Conservation (phyloP, 176 grass and related monocot species). For the Alopecurus myosuroides region DNA sequence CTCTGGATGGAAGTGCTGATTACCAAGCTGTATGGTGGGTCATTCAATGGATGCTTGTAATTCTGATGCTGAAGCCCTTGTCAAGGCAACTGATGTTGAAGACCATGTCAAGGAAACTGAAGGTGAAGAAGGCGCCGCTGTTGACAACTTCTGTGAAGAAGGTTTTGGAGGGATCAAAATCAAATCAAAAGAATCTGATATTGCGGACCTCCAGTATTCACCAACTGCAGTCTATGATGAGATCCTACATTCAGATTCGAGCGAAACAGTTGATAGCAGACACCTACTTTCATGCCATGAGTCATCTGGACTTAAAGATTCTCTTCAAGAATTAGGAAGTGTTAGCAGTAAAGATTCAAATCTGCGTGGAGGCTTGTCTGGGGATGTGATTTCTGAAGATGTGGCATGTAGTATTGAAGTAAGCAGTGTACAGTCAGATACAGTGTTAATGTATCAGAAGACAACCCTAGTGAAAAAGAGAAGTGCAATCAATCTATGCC, state of each 20-base stretch:
- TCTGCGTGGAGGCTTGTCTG: neutral
- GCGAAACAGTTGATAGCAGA: slow-evolving; percentile 19
- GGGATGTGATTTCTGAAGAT: slow-evolving; percentile 10
- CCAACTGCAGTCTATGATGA: neutral
- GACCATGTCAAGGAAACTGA: slow-evolving; percentile 10
- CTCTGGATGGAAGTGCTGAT: neutral
- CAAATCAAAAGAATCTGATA: slow-evolving; percentile 11
- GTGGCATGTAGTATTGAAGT: slow-evolving; percentile 14
- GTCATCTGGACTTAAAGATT: neutral
- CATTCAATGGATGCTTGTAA: slow-evolving; percentile 15
- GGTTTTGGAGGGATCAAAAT: slow-evolving; percentile 3
- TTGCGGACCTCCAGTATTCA: slow-evolving; percentile 7
- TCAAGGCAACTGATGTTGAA: slow-evolving; percentile 5
- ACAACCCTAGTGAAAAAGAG: slow-evolving; percentile 24
- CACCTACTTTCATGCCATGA: slow-evolving; percentile 17
- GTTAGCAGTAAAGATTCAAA: slow-evolving; percentile 16
- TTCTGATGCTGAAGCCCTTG: slow-evolving; percentile 14
- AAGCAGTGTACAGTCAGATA: slow-evolving; percentile 6
- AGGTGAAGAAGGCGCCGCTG: neutral
- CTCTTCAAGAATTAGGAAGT: neutral
- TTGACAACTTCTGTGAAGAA: slow-evolving; percentile 16
- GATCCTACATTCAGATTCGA: slow-evolving; percentile 21
- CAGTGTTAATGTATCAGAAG: slow-evolving; percentile 5
- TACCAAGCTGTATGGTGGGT: slow-evolving; percentile 6
- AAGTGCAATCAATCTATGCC: neutral